Evolutionary conservation across 768 basidiomycete species (phyloP).

Genomic region (Leccinellum luteum): DNA sequence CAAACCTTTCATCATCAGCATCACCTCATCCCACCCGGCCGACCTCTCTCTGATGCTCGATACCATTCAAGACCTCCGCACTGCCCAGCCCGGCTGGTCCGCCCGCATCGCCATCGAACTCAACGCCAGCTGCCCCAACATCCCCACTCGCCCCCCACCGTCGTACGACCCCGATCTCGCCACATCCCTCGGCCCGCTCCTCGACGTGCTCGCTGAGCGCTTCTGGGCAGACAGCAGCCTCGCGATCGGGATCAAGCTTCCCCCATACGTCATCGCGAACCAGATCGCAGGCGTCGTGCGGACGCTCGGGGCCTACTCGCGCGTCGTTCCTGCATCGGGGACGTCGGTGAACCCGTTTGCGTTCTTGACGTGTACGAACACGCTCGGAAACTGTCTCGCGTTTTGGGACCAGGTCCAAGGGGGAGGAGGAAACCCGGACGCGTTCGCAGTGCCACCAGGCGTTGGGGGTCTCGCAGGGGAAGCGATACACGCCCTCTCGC

Average conservation of each 20-base stretch:
- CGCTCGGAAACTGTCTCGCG: conserved; percentile 66
- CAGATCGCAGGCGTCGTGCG: conserved; percentile 59
- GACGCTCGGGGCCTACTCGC: conserved; percentile 42
- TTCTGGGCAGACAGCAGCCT: conserved; percentile 51
- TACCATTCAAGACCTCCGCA: no score
- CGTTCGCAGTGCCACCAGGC: conserved; percentile 61
- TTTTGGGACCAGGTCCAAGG: conserved; percentile 52
- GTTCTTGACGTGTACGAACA: conserved; percentile 81
- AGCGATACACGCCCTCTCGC: conserved; percentile 66
- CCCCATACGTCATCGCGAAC: conserved; percentile 63
- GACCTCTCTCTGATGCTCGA: no score
- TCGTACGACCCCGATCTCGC: no score
- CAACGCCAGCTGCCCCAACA: conserved; percentile 25
- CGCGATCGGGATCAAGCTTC: conserved; percentile 74
- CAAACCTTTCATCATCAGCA: no score
- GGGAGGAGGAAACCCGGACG: neutral
- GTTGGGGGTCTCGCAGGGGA: conserved; percentile 79
- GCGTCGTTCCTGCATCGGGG: conserved; percentile 4
- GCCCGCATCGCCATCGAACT: conserved; percentile 11
- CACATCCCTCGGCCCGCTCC: conserved; percentile 36
- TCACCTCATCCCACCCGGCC: no score
- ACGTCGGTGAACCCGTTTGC: conserved; percentile 49
- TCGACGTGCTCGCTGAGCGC: conserved; percentile 51
- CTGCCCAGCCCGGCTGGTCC: conserved; percentile 34
- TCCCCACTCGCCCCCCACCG: conserved; percentile 27